These are phyloP conservation scores for Fusarium hostae DNA, from an alignment of 2,329 filamentous ascomycete species.

Conservation along the genomic window DNA sequence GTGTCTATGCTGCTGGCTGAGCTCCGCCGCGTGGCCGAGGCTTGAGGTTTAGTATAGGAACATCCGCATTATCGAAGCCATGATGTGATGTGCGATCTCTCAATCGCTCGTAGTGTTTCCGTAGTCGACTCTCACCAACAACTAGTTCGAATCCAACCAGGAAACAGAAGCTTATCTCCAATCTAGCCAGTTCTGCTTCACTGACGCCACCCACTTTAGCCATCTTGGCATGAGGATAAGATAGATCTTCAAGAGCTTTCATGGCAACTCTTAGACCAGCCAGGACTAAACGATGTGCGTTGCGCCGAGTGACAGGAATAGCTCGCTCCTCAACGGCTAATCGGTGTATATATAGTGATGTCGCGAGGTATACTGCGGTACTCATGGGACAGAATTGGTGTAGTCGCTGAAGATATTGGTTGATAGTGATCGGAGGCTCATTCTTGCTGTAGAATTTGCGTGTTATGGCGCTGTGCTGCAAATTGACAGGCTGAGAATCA, in stretches of 20 bases:
- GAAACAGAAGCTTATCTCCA: slow-evolving; percentile 92
- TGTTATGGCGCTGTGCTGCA: slow-evolving; percentile 87
- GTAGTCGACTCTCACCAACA: slow-evolving; percentile 50
- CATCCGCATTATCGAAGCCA: slow-evolving; percentile 41
- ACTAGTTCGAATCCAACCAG: slow-evolving; percentile 86
- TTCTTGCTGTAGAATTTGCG: slow-evolving; percentile 94
- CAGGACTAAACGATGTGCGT: slow-evolving; percentile 86
- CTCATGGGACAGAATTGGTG: slow-evolving; percentile 95
- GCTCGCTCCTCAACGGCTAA: slow-evolving; percentile 81
- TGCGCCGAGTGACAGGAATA: slow-evolving; percentile 83
- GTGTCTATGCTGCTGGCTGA: slow-evolving; percentile 29
- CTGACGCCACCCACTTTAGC: slow-evolving; percentile 90
- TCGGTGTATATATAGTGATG: slow-evolving; percentile 86
- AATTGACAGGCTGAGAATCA: slow-evolving; percentile 76
- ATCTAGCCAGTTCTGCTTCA: slow-evolving; percentile 79
- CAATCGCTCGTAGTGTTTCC: slow-evolving; percentile 50
- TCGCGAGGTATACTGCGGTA: slow-evolving; percentile 90
- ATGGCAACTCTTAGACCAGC: slow-evolving; percentile 88
- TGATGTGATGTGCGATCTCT: slow-evolving; percentile 45
- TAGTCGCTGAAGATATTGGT: slow-evolving; percentile 86
- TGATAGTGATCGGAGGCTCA: slow-evolving; percentile 82
- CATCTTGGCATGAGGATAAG: slow-evolving; percentile 85
- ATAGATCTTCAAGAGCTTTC: slow-evolving; percentile 94
- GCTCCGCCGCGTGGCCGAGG: slow-evolving; percentile 37
- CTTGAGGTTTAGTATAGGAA: slow-evolving; percentile 46